Evolutionary conservation across 2,329 filamentous ascomycete genomes (phyloP).

Genomic region (Fusarium sp.): DNA sequence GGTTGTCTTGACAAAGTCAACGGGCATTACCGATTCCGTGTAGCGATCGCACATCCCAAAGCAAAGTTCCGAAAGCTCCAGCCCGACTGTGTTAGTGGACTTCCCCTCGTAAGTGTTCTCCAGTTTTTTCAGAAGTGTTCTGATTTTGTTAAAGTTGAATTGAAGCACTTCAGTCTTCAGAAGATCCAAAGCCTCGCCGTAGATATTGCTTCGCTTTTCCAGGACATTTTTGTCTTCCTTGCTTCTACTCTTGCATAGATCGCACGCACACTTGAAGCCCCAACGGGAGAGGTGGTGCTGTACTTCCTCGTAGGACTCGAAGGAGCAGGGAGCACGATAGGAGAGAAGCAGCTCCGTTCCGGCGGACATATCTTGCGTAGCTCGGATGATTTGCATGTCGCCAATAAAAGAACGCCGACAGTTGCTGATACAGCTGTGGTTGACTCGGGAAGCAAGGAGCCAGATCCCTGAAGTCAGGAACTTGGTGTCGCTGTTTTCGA

Average conservation of each 20-base stretch:
- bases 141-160: conserved; percentile 4
- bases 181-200: conserved; percentile 4
- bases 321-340: conserved; percentile 48
- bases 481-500: not conserved
- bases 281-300: conserved; percentile 49
- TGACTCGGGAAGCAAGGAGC: conserved; percentile 59
- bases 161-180: not conserved
- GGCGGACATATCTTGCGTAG: conserved; percentile 53
- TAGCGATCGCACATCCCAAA: not conserved
- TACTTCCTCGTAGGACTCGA: conserved; percentile 40
- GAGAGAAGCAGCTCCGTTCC: conserved; percentile 58
- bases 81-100: not conserved
- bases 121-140: conserved; percentile 31
- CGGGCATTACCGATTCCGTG: not conserved
- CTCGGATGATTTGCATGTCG: conserved; percentile 63
- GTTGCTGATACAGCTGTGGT: conserved; percentile 63
- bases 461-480: conserved; percentile 56
- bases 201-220: conserved; percentile 25
- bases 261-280: conserved; percentile 56
- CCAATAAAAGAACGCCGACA: conserved; percentile 61
- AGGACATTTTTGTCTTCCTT: conserved; percentile 22
- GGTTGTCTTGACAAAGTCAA: not conserved
- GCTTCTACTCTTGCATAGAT: conserved; percentile 49
- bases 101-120: conserved; percentile 37
- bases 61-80: conserved; percentile 1